Evolutionary conservation across 176 grass and related monocot genomes (phyloP), one percentile per base, ranked within the genome.

Genomic region (Hsuehochloa calcarea): DNA sequence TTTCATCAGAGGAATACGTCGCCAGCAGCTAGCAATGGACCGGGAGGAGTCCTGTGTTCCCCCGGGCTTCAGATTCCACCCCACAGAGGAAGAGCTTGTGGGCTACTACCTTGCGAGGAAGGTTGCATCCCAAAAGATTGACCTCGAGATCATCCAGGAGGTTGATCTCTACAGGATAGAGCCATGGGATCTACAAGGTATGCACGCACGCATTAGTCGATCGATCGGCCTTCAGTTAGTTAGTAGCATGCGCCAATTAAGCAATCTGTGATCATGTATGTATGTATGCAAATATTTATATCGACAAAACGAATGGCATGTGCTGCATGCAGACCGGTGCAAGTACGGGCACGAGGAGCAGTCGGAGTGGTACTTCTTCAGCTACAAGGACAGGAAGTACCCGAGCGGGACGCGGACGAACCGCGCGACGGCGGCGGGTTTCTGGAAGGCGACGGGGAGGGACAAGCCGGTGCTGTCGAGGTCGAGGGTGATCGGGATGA

Each of bases 81-180:
- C 95, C n/a, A 97, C 95, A 0, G 95, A 97, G 85, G 95, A 97
- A 85, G 95, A 97, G 82, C 95, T 97, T 6, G 95, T 97, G 1
- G 90, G 84, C 3, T 97, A 97, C 84, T 97, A 97, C 64, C 92
- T 97, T 1, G 87, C 89, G 4, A 82, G 86, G 46, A 94, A 97
- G 78, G 86, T 94, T 3, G 70, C 88, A 1, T 77, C 85, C 22
- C 84, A 88, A 26, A 81, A 80, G 77, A 89, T 86, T 14, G 92
- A 91, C 62, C 55, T 87, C 4, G 90, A 88, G 6, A 91, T 94
- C 65, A 97, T 97, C 80, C 86, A 68, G 74, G 95, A 97, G 29
- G 81, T 94, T 1, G 95, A 97, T 91, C 95, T 97, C 40, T 90
- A 91, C 73, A 85, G 84, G 76, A 93, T 91, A 0, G 90, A 97